These are phyloP conservation scores for Neodidymelliopsis sp. DNA, from an alignment of 2,329 filamentous ascomycete species.

Conservation along the genomic window DNA sequence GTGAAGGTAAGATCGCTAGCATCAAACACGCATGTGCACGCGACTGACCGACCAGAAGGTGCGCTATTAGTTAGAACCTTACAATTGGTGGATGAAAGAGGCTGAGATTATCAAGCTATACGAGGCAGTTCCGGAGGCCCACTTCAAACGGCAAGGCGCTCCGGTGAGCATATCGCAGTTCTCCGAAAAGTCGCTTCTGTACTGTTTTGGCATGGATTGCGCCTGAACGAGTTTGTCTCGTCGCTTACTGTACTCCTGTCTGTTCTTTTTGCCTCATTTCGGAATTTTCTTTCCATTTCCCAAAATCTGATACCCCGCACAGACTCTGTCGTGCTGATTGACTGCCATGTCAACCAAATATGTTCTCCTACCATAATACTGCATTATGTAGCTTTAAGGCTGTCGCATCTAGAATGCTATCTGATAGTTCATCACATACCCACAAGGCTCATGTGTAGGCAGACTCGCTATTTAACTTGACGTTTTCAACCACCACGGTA, in stretches of 20 bases:
- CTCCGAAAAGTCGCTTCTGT: background rate
- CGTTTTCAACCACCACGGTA: background rate
- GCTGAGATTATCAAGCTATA: conserved; percentile 4
- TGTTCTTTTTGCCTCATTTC: background rate
- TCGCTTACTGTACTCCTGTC: background rate
- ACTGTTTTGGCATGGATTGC: background rate
- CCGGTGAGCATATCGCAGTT: background rate
- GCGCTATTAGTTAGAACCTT: background rate
- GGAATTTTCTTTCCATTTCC: background rate
- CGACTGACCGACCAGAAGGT: background rate
- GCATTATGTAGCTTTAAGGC: background rate
- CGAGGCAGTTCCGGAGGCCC: conserved; percentile 10
- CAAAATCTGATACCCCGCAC: conserved; percentile 13
- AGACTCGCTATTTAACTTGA: background rate
- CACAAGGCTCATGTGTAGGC: conserved; percentile 10
- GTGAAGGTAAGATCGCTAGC: conserved; percentile 1
- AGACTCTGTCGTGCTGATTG: conserved; percentile 7
- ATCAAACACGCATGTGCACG: background rate
- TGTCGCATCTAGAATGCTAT: background rate
- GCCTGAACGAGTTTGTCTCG: background rate
- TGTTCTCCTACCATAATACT: background rate
- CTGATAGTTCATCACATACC: background rate
- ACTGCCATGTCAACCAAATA: background rate
- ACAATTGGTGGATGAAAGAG: conserved; percentile 9
- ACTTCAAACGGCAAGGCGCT: conserved; percentile 1